These are phyloP conservation scores for Aureobasidium uvarum DNA, from an alignment of 2,329 filamentous ascomycete species.

Conservation along the genomic window DNA sequence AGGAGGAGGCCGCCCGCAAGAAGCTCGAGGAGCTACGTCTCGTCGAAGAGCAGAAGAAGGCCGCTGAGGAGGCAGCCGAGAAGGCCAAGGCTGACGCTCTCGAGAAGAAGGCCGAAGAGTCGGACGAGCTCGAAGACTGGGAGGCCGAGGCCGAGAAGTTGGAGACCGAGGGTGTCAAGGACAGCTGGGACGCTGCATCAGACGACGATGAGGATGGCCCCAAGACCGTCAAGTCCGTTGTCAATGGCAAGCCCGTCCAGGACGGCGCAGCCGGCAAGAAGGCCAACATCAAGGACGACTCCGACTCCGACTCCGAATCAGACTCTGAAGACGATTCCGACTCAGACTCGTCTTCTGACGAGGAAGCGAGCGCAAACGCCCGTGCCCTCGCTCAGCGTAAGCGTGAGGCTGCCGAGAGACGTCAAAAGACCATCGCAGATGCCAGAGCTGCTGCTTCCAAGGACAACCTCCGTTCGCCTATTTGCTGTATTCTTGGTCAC, in stretches of 20 bases:
- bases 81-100: constrained; percentile 68
- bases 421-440: constrained; percentile 86
- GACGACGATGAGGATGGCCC: constrained; percentile 69
- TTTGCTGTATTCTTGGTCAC: constrained; percentile 99
- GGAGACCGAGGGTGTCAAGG: constrained; percentile 77
- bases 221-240: constrained; percentile 42
- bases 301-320: constrained; percentile 49
- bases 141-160: constrained; percentile 74
- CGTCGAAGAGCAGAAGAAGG: constrained; percentile 67
- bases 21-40: constrained; percentile 55
- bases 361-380: constrained; percentile 70
- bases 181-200: constrained; percentile 89
- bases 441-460: constrained; percentile 87
- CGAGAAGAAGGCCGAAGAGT: constrained; percentile 60
- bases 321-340: constrained; percentile 44
- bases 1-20: constrained; percentile 56
- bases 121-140: constrained; percentile 76
- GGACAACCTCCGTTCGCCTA: constrained; percentile 93
- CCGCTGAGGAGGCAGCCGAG: constrained; percentile 73
- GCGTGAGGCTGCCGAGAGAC: constrained; percentile 81
- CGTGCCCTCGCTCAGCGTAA: constrained; percentile 74
- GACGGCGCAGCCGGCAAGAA: constrained; percentile 33
- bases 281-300: constrained; percentile 32
- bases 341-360: constrained; percentile 65
- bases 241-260: constrained; percentile 40